Conservation (phyloP, 2,329 filamentous ascomycete species). For the Conoideocrella luteorostrata region DNA sequence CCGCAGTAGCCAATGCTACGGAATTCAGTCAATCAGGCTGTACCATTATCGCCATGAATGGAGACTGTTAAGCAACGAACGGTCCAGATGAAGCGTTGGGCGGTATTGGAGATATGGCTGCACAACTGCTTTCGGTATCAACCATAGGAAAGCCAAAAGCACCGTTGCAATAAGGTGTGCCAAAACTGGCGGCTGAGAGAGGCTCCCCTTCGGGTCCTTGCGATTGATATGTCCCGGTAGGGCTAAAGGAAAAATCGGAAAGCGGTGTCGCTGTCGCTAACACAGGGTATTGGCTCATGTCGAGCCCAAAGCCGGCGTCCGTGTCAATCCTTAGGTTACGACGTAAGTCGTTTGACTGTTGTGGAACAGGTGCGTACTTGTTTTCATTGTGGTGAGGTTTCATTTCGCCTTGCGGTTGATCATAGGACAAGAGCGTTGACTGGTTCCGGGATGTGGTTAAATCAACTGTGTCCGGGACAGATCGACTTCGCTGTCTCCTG, state of each 20-base stretch:
- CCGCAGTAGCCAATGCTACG: conserved; percentile 54
- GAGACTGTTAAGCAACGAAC: conserved; percentile 89
- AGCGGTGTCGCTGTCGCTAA: conserved; percentile 88
- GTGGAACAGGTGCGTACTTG: conserved; percentile 82
- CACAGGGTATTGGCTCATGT: conserved; percentile 85
- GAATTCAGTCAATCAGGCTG: conserved; percentile 74
- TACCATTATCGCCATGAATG: conserved; percentile 76
- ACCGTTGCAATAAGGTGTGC: conserved; percentile 66
- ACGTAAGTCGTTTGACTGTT: conserved; percentile 63
- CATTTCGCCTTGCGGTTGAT: conserved; percentile 67
- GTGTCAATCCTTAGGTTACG: conserved; percentile 88
- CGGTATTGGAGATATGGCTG: conserved; percentile 76
- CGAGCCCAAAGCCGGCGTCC: conserved; percentile 77
- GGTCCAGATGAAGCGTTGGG: conserved; percentile 66
- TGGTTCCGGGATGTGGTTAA: conserved; percentile 82
- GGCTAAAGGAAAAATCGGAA: conserved; percentile 80
- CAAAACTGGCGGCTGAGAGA: conserved; percentile 55
- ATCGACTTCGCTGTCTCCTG: conserved; percentile 91
- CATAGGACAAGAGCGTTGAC: conserved; percentile 89
- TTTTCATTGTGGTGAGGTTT: conserved; percentile 51
- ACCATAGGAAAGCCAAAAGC: conserved; percentile 76
- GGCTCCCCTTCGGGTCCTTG: conserved; percentile 36
- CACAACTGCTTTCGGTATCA: conserved; percentile 59
- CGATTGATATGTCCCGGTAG: conserved; percentile 56
- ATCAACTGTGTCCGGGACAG: conserved; percentile 89